Conservation (phyloP, 805 yeast genomes). For the Suhomyces sp. region DNA sequence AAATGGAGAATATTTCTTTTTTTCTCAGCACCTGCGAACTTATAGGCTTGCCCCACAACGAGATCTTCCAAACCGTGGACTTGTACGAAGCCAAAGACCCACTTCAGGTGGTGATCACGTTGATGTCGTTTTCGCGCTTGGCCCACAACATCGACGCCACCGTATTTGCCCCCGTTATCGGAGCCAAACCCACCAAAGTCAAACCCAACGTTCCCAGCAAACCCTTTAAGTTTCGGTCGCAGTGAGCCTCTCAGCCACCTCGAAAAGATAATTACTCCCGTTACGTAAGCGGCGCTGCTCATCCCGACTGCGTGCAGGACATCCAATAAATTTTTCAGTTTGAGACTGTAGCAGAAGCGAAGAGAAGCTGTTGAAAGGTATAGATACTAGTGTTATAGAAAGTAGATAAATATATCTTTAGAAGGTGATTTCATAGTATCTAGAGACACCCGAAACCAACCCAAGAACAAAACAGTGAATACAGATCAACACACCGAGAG, state of each 20-base stretch:
- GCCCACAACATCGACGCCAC: slow-evolving; percentile 45
- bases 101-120: slow-evolving; percentile 69
- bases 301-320: not conserved
- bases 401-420: not conserved
- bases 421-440: not conserved
- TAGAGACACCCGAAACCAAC: not conserved
- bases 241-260: not conserved
- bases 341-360: not conserved
- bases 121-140: slow-evolving; percentile 69
- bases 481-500: not conserved
- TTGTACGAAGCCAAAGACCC: slow-evolving; percentile 73
- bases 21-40: slow-evolving; percentile 60
- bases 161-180: slow-evolving; percentile 28
- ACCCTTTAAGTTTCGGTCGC: slow-evolving; percentile 41
- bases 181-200: slow-evolving; percentile 44
- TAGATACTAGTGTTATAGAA: not conserved
- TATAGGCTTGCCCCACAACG: slow-evolving; percentile 76
- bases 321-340: slow-evolving; percentile 2
- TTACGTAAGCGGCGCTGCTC: not conserved
- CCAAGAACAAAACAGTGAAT: not conserved
- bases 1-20: slow-evolving; percentile 82
- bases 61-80: slow-evolving; percentile 75
- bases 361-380: not conserved
- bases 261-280: not conserved
- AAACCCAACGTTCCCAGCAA: slow-evolving; percentile 54